Percentiles rank a stretch among this genome's conserved stretches.
These are phyloP conservation scores for Bryoerythrophyllum caledonicum DNA, from an alignment of 225 moss, liverwort and hornwort species.

Conservation along the genomic window DNA sequence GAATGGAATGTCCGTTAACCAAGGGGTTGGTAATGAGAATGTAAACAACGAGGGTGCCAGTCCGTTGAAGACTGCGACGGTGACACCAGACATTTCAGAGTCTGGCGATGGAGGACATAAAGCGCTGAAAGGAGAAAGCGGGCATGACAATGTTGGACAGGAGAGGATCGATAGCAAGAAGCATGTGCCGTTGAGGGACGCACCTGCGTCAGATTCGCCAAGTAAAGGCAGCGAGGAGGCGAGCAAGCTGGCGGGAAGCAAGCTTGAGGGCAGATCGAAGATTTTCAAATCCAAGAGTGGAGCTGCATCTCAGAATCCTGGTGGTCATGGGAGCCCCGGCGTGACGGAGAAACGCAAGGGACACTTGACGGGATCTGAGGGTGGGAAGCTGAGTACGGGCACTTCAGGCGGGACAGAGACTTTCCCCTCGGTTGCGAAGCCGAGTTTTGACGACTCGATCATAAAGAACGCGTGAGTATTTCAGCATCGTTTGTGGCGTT, in stretches of 20 bases:
- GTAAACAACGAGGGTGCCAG: conserved; percentile 55
- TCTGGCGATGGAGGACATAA: conserved; percentile 55
- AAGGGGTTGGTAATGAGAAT: conserved; percentile 19
- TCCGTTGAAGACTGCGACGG: conserved; percentile 59
- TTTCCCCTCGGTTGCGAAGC: conserved; percentile 34
- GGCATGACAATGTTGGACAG: conserved; percentile 35
- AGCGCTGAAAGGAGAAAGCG: conserved; percentile 31
- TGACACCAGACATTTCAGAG: conserved; percentile 69
- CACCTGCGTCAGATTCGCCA: conserved; percentile 38
- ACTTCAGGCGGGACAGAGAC: conserved; percentile 37
- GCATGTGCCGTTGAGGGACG: conserved; percentile 36
- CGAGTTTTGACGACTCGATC: conserved; percentile 54
- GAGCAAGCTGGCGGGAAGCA: conserved; percentile 39
- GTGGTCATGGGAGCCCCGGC: conserved; percentile 37
- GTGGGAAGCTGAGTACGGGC: conserved; percentile 36
- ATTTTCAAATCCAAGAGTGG: conserved; percentile 41
- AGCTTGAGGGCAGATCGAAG: conserved; percentile 47
- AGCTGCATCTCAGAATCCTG: conserved; percentile 24
- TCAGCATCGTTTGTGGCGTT: background rate
- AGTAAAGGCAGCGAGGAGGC: conserved; percentile 48
- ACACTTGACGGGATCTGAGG: conserved; percentile 34
- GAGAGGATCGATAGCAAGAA: conserved; percentile 58
- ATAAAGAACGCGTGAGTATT: conserved; percentile 67
- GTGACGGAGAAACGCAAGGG: conserved; percentile 45
- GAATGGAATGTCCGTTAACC: conserved; percentile 25